phyloP scores from a whole-genome alignment of 2,329 filamentous ascomycete genomes.

The Sporothrix curviconia region DNA sequence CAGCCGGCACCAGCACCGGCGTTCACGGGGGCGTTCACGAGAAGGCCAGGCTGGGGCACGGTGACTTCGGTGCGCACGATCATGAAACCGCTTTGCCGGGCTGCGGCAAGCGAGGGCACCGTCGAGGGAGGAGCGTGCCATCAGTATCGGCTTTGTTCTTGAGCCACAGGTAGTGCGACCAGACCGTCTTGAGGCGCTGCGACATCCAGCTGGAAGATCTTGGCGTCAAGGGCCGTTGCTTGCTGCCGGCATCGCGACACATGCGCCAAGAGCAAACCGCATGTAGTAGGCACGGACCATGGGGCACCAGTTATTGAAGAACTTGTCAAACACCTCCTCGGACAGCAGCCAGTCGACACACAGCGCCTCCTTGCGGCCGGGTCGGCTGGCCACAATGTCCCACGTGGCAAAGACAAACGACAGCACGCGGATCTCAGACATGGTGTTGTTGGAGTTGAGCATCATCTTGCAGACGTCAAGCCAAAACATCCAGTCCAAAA shows the following conservation, averaged over 20 bases:
- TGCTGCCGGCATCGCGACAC: slow-evolving; percentile 65
- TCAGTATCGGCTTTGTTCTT: slow-evolving; percentile 57
- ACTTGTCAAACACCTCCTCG: slow-evolving; percentile 66
- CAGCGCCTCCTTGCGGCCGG: slow-evolving; percentile 60
- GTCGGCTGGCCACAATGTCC: slow-evolving; percentile 62
- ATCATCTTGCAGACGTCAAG: slow-evolving; percentile 72
- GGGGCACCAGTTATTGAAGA: slow-evolving; percentile 91
- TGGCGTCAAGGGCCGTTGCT: slow-evolving; percentile 56
- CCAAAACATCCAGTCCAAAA: slow-evolving; percentile 81
- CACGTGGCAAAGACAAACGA: slow-evolving; percentile 76
- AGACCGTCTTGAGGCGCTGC: slow-evolving; percentile 62
- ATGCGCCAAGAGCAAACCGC: slow-evolving; percentile 85
- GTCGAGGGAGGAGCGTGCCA: slow-evolving; percentile 59
- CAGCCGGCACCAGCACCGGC: not conserved
- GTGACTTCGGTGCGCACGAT: slow-evolving; percentile 74
- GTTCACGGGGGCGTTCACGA: slow-evolving; percentile 10
- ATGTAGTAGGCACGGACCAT: slow-evolving; percentile 94
- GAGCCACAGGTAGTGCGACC: slow-evolving; percentile 73
- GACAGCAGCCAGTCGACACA: slow-evolving; percentile 71
- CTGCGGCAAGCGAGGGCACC: slow-evolving; percentile 74
- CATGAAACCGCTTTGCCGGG: slow-evolving; percentile 78
- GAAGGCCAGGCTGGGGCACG: slow-evolving; percentile 39
- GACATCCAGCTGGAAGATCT: slow-evolving; percentile 63
- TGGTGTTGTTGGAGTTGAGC: slow-evolving; percentile 75
- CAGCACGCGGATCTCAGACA: slow-evolving; percentile 80